phyloP scores from a whole-genome alignment of 805 yeast species.

The Candida silvicultrix region DNA sequence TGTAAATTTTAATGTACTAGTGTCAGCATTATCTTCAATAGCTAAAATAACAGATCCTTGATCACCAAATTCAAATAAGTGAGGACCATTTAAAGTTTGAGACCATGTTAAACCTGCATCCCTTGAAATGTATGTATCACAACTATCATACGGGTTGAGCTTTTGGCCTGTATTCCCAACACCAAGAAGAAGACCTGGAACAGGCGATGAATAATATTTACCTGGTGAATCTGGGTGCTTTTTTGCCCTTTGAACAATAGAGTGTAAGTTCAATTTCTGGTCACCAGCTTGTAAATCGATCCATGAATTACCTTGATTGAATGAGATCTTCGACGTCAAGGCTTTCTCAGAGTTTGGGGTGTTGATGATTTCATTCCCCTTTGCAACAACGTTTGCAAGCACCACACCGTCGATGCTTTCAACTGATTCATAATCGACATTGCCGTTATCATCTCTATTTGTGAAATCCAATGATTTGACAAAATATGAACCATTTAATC shows the following conservation, averaged over 20 bases:
- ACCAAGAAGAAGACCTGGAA: slow-evolving; percentile 40
- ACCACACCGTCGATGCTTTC: slow-evolving; percentile 57
- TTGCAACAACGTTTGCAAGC: slow-evolving; percentile 35
- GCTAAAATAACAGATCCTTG: slow-evolving; percentile 69
- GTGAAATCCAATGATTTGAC: slow-evolving; percentile 35
- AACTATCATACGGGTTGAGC: slow-evolving; percentile 18
- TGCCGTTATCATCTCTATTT: slow-evolving; percentile 23
- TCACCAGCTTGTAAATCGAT: slow-evolving; percentile 22
- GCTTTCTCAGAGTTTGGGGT: neutral
- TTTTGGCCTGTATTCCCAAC: slow-evolving; percentile 32
- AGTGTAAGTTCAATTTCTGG: slow-evolving; percentile 32
- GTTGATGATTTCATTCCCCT: slow-evolving; percentile 12
- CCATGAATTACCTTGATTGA: slow-evolving; percentile 33
- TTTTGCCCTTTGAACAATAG: slow-evolving; percentile 24
- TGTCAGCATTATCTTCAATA: slow-evolving; percentile 34
- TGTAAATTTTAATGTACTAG: slow-evolving; percentile 43
- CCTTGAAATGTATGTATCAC: slow-evolving; percentile 56
- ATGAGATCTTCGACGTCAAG: slow-evolving; percentile 27
- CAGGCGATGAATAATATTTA: slow-evolving; percentile 30
- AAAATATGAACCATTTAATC: slow-evolving; percentile 47
- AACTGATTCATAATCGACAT: slow-evolving; percentile 32
- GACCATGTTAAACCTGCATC: slow-evolving; percentile 80
- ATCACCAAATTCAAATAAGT: slow-evolving; percentile 62
- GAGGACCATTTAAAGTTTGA: slow-evolving; percentile 44
- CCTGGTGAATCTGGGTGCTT: slow-evolving; percentile 19